Evolutionary conservation across 108 stramenopile species (phyloP).

Genomic region (Chaetoceros muelleri): DNA sequence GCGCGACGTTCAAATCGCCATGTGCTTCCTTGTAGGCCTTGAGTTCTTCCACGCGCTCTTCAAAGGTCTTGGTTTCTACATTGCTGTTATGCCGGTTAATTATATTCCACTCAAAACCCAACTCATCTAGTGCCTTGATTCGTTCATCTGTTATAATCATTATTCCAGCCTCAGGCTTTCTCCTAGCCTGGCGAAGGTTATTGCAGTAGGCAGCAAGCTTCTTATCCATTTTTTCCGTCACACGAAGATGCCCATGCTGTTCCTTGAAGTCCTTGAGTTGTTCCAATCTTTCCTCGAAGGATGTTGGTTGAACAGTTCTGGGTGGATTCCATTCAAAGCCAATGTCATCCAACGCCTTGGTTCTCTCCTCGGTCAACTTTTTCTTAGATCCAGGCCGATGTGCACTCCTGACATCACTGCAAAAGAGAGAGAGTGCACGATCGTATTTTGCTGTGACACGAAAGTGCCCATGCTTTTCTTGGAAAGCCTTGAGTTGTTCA

Average conservation of each 20-base stretch:
- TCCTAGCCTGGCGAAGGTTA: not conserved
- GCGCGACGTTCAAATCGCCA: not conserved
- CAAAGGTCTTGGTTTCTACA: not conserved
- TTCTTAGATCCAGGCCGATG: not conserved
- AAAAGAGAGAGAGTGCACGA: not conserved
- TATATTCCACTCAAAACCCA: constrained; percentile 19
- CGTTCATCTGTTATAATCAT: constrained; percentile 9
- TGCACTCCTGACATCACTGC: not conserved
- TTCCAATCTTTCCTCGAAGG: not conserved
- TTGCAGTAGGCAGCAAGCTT: not conserved
- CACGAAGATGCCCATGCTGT: not conserved
- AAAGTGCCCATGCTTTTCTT: constrained; percentile 15
- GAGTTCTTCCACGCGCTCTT: constrained; percentile 1
- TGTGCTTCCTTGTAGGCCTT: constrained; percentile 1
- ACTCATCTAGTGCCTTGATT: constrained; percentile 15
- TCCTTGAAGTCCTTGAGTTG: constrained; percentile 6
- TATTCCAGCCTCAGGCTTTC: constrained; percentile 1
- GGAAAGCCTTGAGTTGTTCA: constrained; percentile 7
- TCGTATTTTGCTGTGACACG: not conserved
- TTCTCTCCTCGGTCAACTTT: not conserved
- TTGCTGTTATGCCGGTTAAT: not conserved
- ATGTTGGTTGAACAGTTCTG: not conserved
- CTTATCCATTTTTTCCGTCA: not conserved
- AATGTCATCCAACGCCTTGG: constrained; percentile 1
- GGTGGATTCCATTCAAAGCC: constrained; percentile 5